phyloP scores from a whole-genome alignment of 164 flowering plant species.

The Piper betle region DNA sequence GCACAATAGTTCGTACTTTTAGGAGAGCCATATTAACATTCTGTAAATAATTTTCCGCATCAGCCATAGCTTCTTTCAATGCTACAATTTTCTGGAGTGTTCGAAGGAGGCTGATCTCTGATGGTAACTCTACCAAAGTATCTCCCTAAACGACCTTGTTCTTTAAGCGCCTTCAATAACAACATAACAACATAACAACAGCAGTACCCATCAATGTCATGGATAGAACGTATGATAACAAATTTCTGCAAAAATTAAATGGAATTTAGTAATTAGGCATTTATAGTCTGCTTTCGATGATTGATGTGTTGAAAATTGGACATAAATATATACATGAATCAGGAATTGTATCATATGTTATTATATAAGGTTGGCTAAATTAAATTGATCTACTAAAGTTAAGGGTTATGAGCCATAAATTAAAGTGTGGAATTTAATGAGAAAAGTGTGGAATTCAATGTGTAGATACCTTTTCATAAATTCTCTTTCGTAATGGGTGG shows the following conservation, averaged over 20 bases:
- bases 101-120: slow-evolving; percentile 89
- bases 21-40: slow-evolving; percentile 61
- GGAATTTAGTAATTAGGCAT: not conserved
- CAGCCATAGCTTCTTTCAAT: slow-evolving; percentile 76
- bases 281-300: too few species aligned
- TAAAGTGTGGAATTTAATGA: too few species aligned
- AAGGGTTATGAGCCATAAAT: too few species aligned
- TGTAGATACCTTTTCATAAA: too few species aligned
- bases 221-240: slow-evolving; percentile 64
- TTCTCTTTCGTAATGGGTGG: too few species aligned
- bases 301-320: too few species aligned
- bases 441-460: too few species aligned
- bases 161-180: slow-evolving; percentile 72
- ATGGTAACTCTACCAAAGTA: slow-evolving; percentile 76
- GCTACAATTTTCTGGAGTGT: slow-evolving; percentile 88
- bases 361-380: too few species aligned
- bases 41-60: slow-evolving; percentile 65
- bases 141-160: slow-evolving; percentile 89
- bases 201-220: slow-evolving; percentile 45
- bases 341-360: too few species aligned
- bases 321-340: too few species aligned
- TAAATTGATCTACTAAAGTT: too few species aligned
- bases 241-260: slow-evolving; percentile 39
- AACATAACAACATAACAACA: slow-evolving; percentile 44
- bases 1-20: slow-evolving; percentile 66